Base-by-base conservation (phyloP, 2,329 filamentous ascomycete genomes). In the Beauveria sp. region DNA sequence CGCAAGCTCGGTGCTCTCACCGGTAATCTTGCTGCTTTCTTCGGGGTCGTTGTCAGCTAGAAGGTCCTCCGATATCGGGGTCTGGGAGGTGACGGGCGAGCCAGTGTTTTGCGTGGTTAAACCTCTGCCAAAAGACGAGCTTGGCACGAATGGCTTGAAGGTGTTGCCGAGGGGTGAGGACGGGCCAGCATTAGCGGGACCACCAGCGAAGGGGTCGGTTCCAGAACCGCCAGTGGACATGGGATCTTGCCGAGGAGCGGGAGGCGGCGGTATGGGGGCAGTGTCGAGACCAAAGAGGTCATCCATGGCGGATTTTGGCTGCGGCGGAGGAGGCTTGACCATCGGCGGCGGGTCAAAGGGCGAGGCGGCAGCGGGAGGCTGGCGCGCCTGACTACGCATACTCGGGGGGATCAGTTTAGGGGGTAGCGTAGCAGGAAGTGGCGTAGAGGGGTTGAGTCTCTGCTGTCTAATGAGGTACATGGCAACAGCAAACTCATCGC, bases 391-490 rank as follows among this genome's bases (percentile, higher is more conserved):
- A 63, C 76, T 80, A 59, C 95, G 89, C 83, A 97, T 85, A 71
- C 86, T 91, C 3, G 93, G 95, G 14, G 95, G 95, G 34, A 98
- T 83, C 45, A 98, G 78, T 66, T 88, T 93, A 0, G 87, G 79
- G 10, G 93, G 93, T 47, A 99, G 77, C n/a, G 85, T 82, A 24
- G 87, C 79, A 2, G 95, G 95, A 38, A 98, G 75, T 30, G 84
- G 78, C 46, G 76, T 77, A 38, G 77, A 72, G 62, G 86, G 85
- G 64, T 87, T 88, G 65, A 83, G 89, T 59, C 93, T 84, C 72
- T 97, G 93, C 72, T 96, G 90, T 64, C 93, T 86, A 68, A 99
- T 97, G 56, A 99, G 81, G 71, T 96, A 96, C 93, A 99, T 97
- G 58, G 95, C 93, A 52, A 99, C 92, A 0, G 95, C 92, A 71